These are phyloP conservation scores for Beta vulgaris DNA, from an alignment of 148 eudicot genomes.

Conservation along the genomic window DNA sequence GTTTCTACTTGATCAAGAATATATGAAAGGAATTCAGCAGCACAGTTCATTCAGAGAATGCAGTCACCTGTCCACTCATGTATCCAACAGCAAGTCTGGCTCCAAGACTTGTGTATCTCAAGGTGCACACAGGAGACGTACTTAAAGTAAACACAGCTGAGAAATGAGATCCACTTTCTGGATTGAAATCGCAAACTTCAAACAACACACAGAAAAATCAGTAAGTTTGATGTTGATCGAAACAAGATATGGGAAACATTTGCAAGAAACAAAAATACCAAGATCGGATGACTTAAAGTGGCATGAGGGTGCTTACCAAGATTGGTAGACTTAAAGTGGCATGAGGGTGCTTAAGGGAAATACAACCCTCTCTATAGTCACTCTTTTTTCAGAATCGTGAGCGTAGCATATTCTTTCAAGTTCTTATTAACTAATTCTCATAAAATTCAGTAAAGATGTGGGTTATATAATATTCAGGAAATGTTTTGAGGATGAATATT, in stretches of 20 bases:
- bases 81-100: slow-evolving; percentile 71
- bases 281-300: neutral
- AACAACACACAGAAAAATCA: slow-evolving; percentile 7
- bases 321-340: neutral
- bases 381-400: neutral
- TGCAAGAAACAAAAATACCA: slow-evolving; percentile 5
- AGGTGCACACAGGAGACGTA: slow-evolving; percentile 61
- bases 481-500: neutral
- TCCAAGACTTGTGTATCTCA: slow-evolving; percentile 53
- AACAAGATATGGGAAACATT: neutral
- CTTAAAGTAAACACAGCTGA: slow-evolving; percentile 57
- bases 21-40: neutral
- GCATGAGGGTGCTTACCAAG: neutral
- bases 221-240: slow-evolving; percentile 9
- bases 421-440: neutral
- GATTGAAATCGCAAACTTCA: slow-evolving; percentile 32
- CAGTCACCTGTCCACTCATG: slow-evolving; percentile 71
- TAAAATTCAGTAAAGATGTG: neutral
- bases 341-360: neutral
- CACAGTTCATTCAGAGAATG: neutral
- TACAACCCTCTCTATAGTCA: too few relatives aligned
- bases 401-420: neutral
- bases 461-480: neutral
- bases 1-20: neutral
- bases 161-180: slow-evolving; percentile 44